Evolutionary conservation across 2,329 filamentous ascomycete species (phyloP).

Genomic region (Scopulariopsis brevicaulis): DNA sequence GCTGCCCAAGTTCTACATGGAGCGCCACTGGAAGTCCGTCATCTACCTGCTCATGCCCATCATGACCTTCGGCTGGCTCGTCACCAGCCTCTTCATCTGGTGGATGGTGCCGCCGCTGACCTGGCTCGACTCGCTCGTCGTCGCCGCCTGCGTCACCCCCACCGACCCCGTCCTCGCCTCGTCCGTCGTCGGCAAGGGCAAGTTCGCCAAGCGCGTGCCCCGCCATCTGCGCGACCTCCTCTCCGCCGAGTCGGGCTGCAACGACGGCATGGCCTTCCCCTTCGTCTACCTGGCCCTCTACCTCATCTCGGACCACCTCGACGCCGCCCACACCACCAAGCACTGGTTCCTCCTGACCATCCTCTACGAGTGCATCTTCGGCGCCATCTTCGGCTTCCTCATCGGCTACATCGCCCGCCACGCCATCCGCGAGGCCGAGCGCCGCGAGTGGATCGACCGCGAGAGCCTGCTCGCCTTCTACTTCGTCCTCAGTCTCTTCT

Average conservation of each 20-base stretch:
- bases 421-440: slow-evolving; percentile 79
- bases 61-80: slow-evolving; percentile 93
- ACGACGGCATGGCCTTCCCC: slow-evolving; percentile 98
- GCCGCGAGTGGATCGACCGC: slow-evolving; percentile 76
- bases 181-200: slow-evolving; percentile 96
- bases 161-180: slow-evolving; percentile 95
- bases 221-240: slow-evolving; percentile 94
- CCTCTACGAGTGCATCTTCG: slow-evolving; percentile 92
- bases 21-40: slow-evolving; percentile 92
- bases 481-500: slow-evolving; percentile 92
- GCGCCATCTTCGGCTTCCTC: slow-evolving; percentile 75
- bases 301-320: slow-evolving; percentile 67
- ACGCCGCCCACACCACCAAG: slow-evolving; percentile 58
- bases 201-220: slow-evolving; percentile 93
- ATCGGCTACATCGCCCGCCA: slow-evolving; percentile 87
- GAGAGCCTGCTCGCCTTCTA: slow-evolving; percentile 99
- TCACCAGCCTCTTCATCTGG: slow-evolving; percentile 91
- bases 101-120: slow-evolving; percentile 69
- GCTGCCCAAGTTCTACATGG: slow-evolving; percentile 92
- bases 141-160: slow-evolving; percentile 89
- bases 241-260: slow-evolving; percentile 95
- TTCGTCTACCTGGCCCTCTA: slow-evolving; percentile 92
- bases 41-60: slow-evolving; percentile 80
- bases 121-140: slow-evolving; percentile 82
- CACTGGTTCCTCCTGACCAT: slow-evolving; percentile 87